Percentiles rank a stretch among this genome's conserved stretches.
Evolutionary conservation across 805 yeast genomes (phyloP).

Genomic region (Metschnikowia cubensis): DNA sequence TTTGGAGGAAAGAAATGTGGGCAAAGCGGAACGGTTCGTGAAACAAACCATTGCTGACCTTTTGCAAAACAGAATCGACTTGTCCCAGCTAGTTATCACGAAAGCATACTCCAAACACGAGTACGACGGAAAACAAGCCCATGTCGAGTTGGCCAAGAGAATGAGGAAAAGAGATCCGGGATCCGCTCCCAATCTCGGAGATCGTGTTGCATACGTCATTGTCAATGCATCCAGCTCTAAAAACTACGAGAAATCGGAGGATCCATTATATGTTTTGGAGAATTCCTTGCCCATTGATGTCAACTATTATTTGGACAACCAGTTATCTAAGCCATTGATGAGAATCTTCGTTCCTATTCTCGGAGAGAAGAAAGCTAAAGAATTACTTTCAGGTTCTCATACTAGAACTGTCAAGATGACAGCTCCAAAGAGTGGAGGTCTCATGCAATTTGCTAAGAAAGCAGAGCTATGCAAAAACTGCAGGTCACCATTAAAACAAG

Average conservation of each 20-base stretch:
- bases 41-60: conserved; percentile 85
- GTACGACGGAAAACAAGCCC: conserved; percentile 96
- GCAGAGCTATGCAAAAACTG: conserved; percentile 88
- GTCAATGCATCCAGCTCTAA: conserved; percentile 75
- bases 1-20: conserved; percentile 81
- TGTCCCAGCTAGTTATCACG: conserved; percentile 90
- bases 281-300: conserved; percentile 92
- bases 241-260: conserved; percentile 94
- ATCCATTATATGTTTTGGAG: conserved; percentile 89
- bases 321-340: conserved; percentile 83
- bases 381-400: conserved; percentile 77
- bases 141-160: conserved; percentile 91
- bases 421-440: conserved; percentile 78
- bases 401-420: conserved; percentile 71
- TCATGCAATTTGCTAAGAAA: conserved; percentile 87
- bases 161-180: conserved; percentile 97
- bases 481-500: conserved; percentile 65
- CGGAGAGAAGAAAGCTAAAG: conserved; percentile 79
- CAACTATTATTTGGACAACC: conserved; percentile 89
- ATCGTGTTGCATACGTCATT: conserved; percentile 96
- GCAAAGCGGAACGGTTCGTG: conserved; percentile 79
- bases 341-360: conserved; percentile 94
- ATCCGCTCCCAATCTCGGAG: conserved; percentile 94
- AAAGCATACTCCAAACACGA: conserved; percentile 87
- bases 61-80: conserved; percentile 84